Evolutionary conservation across 148 eudicot species (phyloP).

Genomic region (Chenopodium formosanum): DNA sequence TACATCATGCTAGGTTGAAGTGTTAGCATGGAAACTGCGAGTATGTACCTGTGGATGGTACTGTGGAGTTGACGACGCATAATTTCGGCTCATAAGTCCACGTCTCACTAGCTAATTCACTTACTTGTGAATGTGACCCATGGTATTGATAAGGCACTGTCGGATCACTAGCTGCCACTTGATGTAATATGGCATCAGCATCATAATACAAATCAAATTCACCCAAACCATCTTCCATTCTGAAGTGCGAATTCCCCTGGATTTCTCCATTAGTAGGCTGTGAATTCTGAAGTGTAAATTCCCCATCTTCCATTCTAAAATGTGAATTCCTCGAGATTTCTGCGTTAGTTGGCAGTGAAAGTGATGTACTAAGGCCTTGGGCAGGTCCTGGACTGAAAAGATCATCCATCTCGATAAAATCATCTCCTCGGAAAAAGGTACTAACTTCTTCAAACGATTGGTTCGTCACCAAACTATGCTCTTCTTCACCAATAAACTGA

Average conservation of each 20-base stretch:
- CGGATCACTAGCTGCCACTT: slow-evolving; percentile 29
- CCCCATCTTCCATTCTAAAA: slow-evolving; percentile 47
- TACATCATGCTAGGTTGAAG: slow-evolving; percentile 14
- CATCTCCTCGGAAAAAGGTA: slow-evolving; percentile 33
- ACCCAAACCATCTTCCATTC: slow-evolving; percentile 47
- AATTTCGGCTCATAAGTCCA: slow-evolving; percentile 37
- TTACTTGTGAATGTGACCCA: slow-evolving; percentile 16
- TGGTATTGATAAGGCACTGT: slow-evolving; percentile 20
- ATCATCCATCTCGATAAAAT: slow-evolving; percentile 75
- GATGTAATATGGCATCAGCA: slow-evolving; percentile 33
- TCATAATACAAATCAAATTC: slow-evolving; percentile 57
- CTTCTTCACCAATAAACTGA: slow-evolving; percentile 44
- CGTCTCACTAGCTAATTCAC: slow-evolving; percentile 30
- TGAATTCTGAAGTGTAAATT: slow-evolving; percentile 35
- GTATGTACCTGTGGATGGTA: slow-evolving; percentile 57
- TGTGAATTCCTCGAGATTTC: slow-evolving; percentile 24
- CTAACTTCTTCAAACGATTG: slow-evolving; percentile 26
- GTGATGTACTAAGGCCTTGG: slow-evolving; percentile 42
- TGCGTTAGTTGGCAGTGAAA: slow-evolving; percentile 31
- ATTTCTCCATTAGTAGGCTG: slow-evolving; percentile 29
- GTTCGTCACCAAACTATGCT: slow-evolving; percentile 26
- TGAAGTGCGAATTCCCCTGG: slow-evolving; percentile 29
- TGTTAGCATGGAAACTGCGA: slow-evolving; percentile 20
- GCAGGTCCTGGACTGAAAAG: slow-evolving; percentile 49
- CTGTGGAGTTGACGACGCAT: slow-evolving; percentile 28